Base-by-base conservation (phyloP, 371 early-diverging fungal species). In the Funneliformis caledonium region DNA sequence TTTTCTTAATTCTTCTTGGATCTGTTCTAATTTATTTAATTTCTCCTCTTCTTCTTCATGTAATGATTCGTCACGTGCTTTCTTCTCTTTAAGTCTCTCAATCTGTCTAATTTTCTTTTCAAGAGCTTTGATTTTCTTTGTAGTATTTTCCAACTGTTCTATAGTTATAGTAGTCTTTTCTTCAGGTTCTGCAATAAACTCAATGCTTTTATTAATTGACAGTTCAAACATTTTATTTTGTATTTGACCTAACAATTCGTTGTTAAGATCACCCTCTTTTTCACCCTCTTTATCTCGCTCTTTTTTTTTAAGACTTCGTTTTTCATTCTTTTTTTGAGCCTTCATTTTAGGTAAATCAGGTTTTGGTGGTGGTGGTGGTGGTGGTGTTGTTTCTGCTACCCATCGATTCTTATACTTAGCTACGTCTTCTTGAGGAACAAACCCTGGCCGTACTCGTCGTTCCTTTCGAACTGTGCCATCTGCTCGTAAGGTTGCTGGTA, bases 401-500 rank as follows among this genome's bases (percentile, higher is more conserved):
- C 86, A 86, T 10, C 85, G 82, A 82, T 90, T 92, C 33, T 89
- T 84, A 84, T 91, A 94, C 1, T 88, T 86, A 59, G 84, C 83
- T 0, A 91, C 88, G 83, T 92, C 93, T 84, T 93, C 93, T 50
- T 83, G 86, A 45, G 92, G 92, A 11, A 88, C 88, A 84, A 88
- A 94, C 8, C 93, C 93, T 33, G 90, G 88, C 14, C 94, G 88
- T 19, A 94, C 88, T 80, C 89, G 88, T 73, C 90, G 88, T 75
- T 93, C 94, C 76, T 89, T 90, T 79, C 94, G 88, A 73, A 89
- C 76, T 12, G 90, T 85, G 59, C 94, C 94, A 81, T 94, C 94
- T 2, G 94, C 87, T n/a, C 94, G 88, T 50, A 87, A 89, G 42
- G 87, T 85, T 65, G 88, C 87, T 26, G 91, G 91, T 31, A 92